Evolutionary conservation across 73 alveolate species (phyloP), one percentile per base, ranked within the genome.

Genomic region (Paramecium primaurelia): DNA sequence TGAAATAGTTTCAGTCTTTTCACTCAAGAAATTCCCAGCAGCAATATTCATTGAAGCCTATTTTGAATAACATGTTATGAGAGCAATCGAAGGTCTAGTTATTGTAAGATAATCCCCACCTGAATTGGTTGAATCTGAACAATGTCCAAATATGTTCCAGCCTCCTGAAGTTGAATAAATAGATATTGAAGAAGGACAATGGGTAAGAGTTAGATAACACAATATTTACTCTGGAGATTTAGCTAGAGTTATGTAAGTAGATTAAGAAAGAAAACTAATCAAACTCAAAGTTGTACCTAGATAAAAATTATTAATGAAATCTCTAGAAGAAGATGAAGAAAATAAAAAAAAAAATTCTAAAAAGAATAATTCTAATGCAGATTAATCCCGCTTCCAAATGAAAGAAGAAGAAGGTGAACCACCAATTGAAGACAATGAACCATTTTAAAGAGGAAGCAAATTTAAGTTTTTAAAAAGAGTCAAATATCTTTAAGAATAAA

Each of bases 201-300:
- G 91, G 91, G 91, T 80, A 3, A 80, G 91, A 26, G 58, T 80
- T 26, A 80, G 75, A 49, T 8, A 49, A 28, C 91, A 80, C 26
- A 25, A 40, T 37, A 40, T 80, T 7, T 80, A 80, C 49, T 25
- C 49, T 20, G 91, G 91, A 7, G 91, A 80, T 80, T 22, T 80
- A 1, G 91, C 77, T 3, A 80, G 75, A 80, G 75, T 80, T 4
- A 80, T 80, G 91, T 32, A 8, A 80, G 91, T 80, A 14, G 91
- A 80, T 34, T 26, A 80, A 36, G 91, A 80, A 18, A 18, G 58
- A 47, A 80, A 44, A n/a, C 25, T 28, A 4, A 44, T 49, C 10
- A 80, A 80, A 44, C 8, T 80, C 4, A 80, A 80, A 47, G 71
- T 80, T 3, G 73, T 80, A 0, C 73, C 71, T 7, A 80, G 91